phyloP scores from a whole-genome alignment of 2,329 filamentous ascomycete species.

The Alternaria rosae region DNA sequence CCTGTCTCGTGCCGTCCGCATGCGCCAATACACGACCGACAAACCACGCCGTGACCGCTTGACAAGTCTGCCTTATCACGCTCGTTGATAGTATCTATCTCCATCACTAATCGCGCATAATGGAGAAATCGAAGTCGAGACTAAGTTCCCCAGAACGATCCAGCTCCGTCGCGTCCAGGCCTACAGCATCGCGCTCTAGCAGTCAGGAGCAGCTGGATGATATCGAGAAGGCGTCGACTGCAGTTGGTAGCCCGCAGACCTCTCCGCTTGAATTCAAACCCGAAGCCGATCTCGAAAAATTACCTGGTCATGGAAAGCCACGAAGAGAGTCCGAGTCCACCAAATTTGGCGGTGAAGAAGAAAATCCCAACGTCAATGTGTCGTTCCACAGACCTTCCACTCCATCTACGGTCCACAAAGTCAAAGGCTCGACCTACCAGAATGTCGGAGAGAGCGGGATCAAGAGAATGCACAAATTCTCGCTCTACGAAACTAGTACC shows the following conservation, averaged over 20 bases:
- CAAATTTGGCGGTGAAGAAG: slow-evolving; percentile 52
- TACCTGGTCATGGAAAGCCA: slow-evolving; percentile 33
- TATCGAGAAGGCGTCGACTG: slow-evolving; percentile 36
- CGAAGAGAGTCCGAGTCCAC: slow-evolving; percentile 41
- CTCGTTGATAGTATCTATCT: not conserved
- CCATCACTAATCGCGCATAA: slow-evolving; percentile 15
- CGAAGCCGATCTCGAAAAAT: slow-evolving; percentile 42
- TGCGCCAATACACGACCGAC: not conserved
- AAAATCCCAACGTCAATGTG: slow-evolving; percentile 49
- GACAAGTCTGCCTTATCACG: slow-evolving; percentile 2
- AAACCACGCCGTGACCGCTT: slow-evolving; percentile 7
- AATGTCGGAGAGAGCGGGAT: slow-evolving; percentile 55
- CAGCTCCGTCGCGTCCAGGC: slow-evolving; percentile 32
- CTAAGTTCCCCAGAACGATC: slow-evolving; percentile 33
- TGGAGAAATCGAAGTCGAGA: slow-evolving; percentile 31
- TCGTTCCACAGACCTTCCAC: slow-evolving; percentile 51
- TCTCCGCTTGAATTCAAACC: slow-evolving; percentile 41
- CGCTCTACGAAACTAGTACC: slow-evolving; percentile 93
- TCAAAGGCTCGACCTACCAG: slow-evolving; percentile 49
- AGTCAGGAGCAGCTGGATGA: slow-evolving; percentile 36
- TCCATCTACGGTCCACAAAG: slow-evolving; percentile 48
- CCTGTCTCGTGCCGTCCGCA: slow-evolving; percentile 4
- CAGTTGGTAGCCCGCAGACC: slow-evolving; percentile 32
- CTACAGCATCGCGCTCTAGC: slow-evolving; percentile 37
- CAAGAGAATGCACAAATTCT: slow-evolving; percentile 87